Evolutionary conservation across 768 basidiomycete species (phyloP).

Genomic region (Tricholoma hemisulphureum): DNA sequence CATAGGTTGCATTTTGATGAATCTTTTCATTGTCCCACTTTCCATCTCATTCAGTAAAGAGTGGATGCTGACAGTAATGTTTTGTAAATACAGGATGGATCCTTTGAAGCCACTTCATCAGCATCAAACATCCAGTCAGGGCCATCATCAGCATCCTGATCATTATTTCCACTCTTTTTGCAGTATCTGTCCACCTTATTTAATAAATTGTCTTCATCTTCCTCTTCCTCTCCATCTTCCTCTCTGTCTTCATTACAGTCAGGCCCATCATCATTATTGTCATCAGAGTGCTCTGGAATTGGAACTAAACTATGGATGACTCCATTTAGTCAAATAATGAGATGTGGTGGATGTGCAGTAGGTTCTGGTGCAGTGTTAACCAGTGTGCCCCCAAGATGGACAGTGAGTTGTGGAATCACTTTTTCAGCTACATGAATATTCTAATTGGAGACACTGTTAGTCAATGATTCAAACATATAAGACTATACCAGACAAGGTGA

Average conservation of each 20-base stretch:
- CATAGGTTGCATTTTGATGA: too few relatives aligned
- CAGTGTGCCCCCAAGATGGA: not conserved
- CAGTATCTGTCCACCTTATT: not conserved
- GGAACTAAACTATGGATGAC: not conserved
- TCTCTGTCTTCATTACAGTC: not conserved
- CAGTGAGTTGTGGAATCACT: not conserved
- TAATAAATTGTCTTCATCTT: not conserved
- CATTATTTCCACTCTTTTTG: not conserved
- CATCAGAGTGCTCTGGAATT: not conserved
- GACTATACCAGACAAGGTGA: not conserved
- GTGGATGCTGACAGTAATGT: not conserved
- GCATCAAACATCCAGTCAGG: not conserved
- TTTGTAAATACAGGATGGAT: not conserved
- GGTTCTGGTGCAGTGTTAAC: not conserved
- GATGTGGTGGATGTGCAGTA: too few relatives aligned
- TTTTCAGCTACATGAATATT: not conserved
- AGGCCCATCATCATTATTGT: not conserved
- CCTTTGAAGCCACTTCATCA: too few relatives aligned
- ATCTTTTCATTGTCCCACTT: not conserved
- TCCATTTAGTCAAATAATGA: not conserved
- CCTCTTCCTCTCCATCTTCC: not conserved
- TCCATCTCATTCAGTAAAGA: not conserved
- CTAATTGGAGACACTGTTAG: not conserved
- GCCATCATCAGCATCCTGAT: not conserved
- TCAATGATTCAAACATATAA: not conserved